Conservation (phyloP, 2,329 filamentous ascomycete species). For the Stylonectria norvegica region DNA sequence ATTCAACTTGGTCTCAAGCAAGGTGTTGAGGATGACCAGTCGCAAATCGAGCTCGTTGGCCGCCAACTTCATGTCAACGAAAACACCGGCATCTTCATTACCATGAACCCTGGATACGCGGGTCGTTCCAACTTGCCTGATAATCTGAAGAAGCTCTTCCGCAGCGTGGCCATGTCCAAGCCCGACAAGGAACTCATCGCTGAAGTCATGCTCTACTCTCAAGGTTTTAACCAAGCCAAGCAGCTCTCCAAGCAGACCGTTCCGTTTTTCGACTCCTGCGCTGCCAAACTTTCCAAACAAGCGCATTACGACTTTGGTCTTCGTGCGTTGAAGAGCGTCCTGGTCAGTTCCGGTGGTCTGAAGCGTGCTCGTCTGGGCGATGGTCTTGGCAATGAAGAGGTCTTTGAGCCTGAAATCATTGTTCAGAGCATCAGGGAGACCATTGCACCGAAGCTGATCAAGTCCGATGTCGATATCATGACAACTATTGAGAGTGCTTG, state of each 20-base stretch:
- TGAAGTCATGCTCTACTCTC: slow-evolving; percentile 99
- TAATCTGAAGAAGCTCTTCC: slow-evolving; percentile 99
- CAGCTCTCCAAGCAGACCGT: slow-evolving; percentile 91
- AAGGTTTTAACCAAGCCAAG: slow-evolving; percentile 97
- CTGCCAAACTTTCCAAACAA: slow-evolving; percentile 80
- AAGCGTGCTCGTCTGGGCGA: slow-evolving; percentile 75
- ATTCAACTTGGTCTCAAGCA: slow-evolving; percentile 95
- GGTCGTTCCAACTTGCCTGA: slow-evolving; percentile 97
- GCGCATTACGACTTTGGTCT: slow-evolving; percentile 99
- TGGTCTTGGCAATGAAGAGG: slow-evolving; percentile 59
- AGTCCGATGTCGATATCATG: slow-evolving; percentile 87
- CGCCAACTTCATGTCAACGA: slow-evolving; percentile 84
- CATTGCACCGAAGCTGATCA: slow-evolving; percentile 95
- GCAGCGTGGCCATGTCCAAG: slow-evolving; percentile 99
- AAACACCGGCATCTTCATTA: slow-evolving; percentile 99
- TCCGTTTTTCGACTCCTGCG: slow-evolving; percentile 94
- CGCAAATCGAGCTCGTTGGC: slow-evolving; percentile 91
- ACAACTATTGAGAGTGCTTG: slow-evolving; percentile 74
- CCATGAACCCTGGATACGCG: slow-evolving; percentile 99
- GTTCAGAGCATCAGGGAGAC: slow-evolving; percentile 98
- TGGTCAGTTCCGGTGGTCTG: slow-evolving; percentile 94
- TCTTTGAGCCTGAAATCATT: slow-evolving; percentile 93
- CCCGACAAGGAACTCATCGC: slow-evolving; percentile 99
- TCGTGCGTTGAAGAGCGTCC: slow-evolving; percentile 94
- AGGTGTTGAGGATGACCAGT: slow-evolving; percentile 72